Evolutionary conservation across 1,284 basidiomycete genomes (phyloP), one percentile per base, ranked within the genome.

Genomic region (Volvariella volvacea): DNA sequence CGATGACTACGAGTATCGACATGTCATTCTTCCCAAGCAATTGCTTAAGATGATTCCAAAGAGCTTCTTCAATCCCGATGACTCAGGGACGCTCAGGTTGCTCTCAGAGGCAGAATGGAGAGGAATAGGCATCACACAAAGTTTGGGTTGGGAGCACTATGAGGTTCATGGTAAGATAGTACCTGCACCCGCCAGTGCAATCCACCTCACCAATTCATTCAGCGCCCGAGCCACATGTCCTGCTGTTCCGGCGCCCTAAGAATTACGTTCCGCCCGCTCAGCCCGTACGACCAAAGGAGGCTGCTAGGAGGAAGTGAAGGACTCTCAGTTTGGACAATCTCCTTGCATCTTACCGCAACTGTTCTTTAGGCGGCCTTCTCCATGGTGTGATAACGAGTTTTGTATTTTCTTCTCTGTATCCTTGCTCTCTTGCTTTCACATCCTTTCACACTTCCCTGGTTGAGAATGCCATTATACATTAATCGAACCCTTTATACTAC

Each of bases 71-170:
- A 88, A 80, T 55, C 69, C 76, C 31, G 87, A 93, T 54, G 85
- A 89, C 50, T 73, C 78, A 22, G 88, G 89, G 4, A 81, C 87
- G 3, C 74, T 97, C 47, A 80, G 93, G 6, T 78, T 97, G 44
- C 68, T 97, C 44, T 68, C 76, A 3, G 94, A 97, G 61, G 65
- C 78, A 34, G 94, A 98, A 66, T 98, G 94, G 94, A 76, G 94
- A 59, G 88, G 89, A 1, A 93, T 98, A 48, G 94, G 94, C 9
- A 96, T 96, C 57, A 92, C 88, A 22, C 94, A 97, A 65, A 93
- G 90, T 64, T 70, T 95, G 41, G 94, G 94, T 8, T 98, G 94
- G 94, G 89, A 93, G 61, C 93, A 97, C 58, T 97, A 96, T 57
- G 94, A 95, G 70, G 91, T 96, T 31, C 94, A 96, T 60, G 89